A percentile compares a stretch with the other conserved stretches of the same genome.
Conservation (phyloP, 371 early-diverging fungal species). For the Basidiobolus heterosporus region DNA sequence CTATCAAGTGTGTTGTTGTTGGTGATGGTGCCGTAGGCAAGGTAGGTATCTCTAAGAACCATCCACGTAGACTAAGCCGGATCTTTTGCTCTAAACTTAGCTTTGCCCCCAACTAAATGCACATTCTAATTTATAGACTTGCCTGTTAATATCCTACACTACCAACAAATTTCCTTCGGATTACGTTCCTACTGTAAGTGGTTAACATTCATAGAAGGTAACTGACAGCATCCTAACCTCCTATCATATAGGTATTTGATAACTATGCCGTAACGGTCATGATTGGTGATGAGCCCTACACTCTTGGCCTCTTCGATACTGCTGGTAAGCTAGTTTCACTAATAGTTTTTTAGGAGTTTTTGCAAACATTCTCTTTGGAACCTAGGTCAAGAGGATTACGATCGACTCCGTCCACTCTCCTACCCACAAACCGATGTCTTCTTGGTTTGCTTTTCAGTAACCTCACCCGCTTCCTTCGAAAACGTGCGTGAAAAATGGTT, state of each 20-base stretch:
- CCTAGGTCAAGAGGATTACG: constrained; percentile 89
- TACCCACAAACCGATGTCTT: constrained; percentile 90
- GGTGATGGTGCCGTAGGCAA: constrained; percentile 98
- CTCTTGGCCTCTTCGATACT: constrained; percentile 90
- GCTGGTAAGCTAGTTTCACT: constrained; percentile 45
- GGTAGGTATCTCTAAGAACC: constrained; percentile 22
- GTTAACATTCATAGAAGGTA: too few species aligned
- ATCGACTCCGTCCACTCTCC: constrained; percentile 88
- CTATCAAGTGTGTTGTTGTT: constrained; percentile 88
- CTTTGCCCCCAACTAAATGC: not conserved
- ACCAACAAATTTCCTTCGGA: constrained; percentile 97
- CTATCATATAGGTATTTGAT: constrained; percentile 68
- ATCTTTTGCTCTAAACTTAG: not conserved
- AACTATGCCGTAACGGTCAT: constrained; percentile 97
- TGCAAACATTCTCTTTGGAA: not conserved
- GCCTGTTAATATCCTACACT: constrained; percentile 93
- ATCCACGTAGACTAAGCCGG: not conserved
- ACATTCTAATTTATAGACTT: constrained; percentile 39
- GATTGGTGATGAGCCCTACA: constrained; percentile 87
- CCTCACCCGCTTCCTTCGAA: constrained; percentile 81
- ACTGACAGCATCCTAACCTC: too few species aligned
- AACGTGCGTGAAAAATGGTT: constrained; percentile 83
- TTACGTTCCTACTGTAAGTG: constrained; percentile 92
- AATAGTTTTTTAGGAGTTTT: not conserved
- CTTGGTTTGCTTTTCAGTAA: constrained; percentile 91